Conservation (phyloP, 306 rosid genomes). For the Hippophae tibetana region DNA sequence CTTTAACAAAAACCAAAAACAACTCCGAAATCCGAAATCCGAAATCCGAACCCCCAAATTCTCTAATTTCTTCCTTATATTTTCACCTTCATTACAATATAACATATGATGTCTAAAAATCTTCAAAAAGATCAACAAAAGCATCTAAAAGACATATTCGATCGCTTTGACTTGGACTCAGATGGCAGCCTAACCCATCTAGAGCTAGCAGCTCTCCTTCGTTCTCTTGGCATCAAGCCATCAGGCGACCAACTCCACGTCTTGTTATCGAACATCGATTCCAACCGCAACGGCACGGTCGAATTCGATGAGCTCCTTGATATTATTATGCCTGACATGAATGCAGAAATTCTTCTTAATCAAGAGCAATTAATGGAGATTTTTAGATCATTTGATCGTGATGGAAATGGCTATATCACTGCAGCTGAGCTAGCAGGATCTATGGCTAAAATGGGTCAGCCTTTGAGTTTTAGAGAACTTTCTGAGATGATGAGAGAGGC, state of each 20-base stretch:
- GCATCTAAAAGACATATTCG: conserved; percentile 62
- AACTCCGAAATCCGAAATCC: no score
- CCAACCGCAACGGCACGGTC: conserved; percentile 56
- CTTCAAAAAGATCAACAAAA: conserved; percentile 41
- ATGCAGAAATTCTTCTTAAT: conserved; percentile 39
- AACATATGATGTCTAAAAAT: conserved; percentile 8
- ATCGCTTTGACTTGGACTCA: conserved; percentile 72
- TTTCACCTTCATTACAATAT: neutral
- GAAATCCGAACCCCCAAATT: no score
- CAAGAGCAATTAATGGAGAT: conserved; percentile 71
- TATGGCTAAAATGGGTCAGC: conserved; percentile 86
- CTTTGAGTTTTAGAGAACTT: conserved; percentile 54
- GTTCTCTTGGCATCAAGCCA: conserved; percentile 72
- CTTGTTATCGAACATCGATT: conserved; percentile 54
- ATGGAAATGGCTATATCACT: conserved; percentile 74
- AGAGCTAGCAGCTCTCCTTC: conserved; percentile 79
- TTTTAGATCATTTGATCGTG: conserved; percentile 65
- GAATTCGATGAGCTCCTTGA: conserved; percentile 63
- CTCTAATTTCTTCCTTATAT: neutral
- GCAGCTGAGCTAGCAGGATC: conserved; percentile 73
- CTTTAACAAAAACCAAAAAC: no score
- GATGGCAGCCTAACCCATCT: conserved; percentile 89
- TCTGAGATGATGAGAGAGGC: conserved; percentile 65
- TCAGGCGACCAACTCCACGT: conserved; percentile 53
- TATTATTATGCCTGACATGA: conserved; percentile 51